Conservation (phyloP, 2,329 filamentous ascomycete genomes). For the Alternaria arborescens region DNA sequence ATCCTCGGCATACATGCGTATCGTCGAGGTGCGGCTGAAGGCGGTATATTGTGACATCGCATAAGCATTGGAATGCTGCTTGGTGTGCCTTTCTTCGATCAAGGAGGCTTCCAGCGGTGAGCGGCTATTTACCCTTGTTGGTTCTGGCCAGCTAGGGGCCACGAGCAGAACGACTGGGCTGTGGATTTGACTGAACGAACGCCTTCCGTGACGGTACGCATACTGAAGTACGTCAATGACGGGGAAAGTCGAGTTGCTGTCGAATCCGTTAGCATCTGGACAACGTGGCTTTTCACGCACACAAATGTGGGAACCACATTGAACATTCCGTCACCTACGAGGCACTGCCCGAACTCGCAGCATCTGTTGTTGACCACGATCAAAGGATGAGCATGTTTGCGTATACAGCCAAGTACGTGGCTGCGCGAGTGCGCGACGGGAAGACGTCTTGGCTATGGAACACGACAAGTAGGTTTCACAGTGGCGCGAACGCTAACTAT, state of each 20-base stretch:
- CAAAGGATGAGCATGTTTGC: background rate
- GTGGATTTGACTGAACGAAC: too few species aligned
- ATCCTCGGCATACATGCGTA: too few species aligned
- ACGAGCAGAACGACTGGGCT: background rate
- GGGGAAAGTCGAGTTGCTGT: background rate
- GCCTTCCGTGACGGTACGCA: rapidly evolving
- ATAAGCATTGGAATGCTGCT: background rate
- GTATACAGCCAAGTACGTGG: background rate
- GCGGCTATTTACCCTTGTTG: background rate
- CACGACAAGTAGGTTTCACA: background rate
- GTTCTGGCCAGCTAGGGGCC: background rate
- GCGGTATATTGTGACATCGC: background rate
- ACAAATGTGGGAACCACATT: background rate
- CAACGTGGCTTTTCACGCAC: background rate
- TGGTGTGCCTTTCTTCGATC: background rate
- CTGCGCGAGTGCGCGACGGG: background rate
- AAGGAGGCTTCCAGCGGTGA: background rate
- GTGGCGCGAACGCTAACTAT: too few species aligned
- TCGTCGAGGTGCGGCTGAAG: background rate
- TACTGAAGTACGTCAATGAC: background rate
- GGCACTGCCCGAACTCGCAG: too few species aligned
- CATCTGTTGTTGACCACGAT: background rate
- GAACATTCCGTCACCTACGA: background rate
- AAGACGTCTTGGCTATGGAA: background rate
- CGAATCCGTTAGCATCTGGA: background rate